These are phyloP conservation scores for Geum urbanum DNA, from an alignment of 306 rosid species.

Conservation along the genomic window DNA sequence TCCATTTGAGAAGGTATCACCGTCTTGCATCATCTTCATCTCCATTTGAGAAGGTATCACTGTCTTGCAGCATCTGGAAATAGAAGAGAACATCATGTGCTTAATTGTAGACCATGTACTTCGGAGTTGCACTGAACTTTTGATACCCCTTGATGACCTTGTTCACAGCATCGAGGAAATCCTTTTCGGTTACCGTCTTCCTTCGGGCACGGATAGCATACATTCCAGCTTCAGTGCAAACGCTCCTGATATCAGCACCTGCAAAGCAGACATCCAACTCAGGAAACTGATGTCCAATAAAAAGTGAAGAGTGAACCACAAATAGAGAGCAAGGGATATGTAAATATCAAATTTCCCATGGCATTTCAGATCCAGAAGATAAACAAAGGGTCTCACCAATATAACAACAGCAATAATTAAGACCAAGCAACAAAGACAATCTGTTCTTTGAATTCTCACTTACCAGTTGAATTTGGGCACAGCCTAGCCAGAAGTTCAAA, in stretches of 20 bases:
- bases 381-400: not conserved
- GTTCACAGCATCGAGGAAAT: conserved; percentile 96
- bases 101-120: conserved; percentile 98
- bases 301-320: not conserved
- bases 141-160: conserved; percentile 98
- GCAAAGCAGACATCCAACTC: conserved; percentile 17
- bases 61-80: not conserved
- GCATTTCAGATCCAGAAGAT: not conserved
- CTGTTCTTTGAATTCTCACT: not conserved
- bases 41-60: conserved; percentile 13
- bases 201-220: conserved; percentile 96
- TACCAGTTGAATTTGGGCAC: conserved; percentile 97
- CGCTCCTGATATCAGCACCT: conserved; percentile 99
- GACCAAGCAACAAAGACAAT: not conserved
- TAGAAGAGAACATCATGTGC: conserved; percentile 1
- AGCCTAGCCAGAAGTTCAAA: conserved; percentile 94
- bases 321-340: not conserved
- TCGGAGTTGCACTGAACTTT: conserved; percentile 98
- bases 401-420: not conserved
- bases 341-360: not conserved
- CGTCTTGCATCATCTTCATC: not conserved
- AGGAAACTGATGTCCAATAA: conserved; percentile 20
- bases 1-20: conserved; percentile 13
- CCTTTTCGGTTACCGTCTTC: conserved; percentile 96
- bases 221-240: conserved; percentile 99